Base-by-base conservation (phyloP, 2,329 filamentous ascomycete species). In the Paraphoma chrysanthemicola region DNA sequence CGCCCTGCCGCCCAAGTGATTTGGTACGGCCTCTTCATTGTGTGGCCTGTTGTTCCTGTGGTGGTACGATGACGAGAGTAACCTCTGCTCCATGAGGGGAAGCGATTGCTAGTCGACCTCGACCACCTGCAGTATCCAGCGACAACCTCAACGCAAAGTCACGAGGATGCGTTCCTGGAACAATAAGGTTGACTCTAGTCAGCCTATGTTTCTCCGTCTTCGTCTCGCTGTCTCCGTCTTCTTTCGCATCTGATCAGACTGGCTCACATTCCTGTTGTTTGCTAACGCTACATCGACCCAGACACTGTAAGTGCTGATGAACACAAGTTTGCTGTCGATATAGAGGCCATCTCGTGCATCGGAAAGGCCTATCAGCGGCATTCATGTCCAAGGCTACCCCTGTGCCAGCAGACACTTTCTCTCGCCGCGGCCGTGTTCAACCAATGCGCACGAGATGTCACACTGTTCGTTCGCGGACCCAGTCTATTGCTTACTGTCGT, bases 301-400 rank as follows among this genome's bases (percentile, higher is more conserved):
- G 23, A 5, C 3, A 23, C 23, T 23, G 23, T 5, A 23, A 41
- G 30, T 33, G 12, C 17, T 41, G 17, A 18, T 41, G 43, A 29
- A 14, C 42, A 52, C 41, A 36, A 38, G 49, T 52, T 46, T 45
- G 43, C 49, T 52, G 42, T 18, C 9, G 10, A 8, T 11, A 6
- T 29, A 45, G 42, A 30, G 10, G 18, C 12, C 16, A 23, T 18
- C 23, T 49, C 18, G 38, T 43, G 18, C 33, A n/a, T 14, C 33
- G 17, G n/a, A 23, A 17, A 47, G n/a, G 36, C 45, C 45, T 36
- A 47, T 47, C 29, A 49, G 28, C 8, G 10, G 5, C 10, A 10
- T 43, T 16, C 16, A 17, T 18, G 9, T 10, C 33, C 9, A 10
- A 36, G 33, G 10, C 10, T 29, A 29, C 29, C 10, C 10, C 14